Base-by-base conservation (phyloP, 371 early-diverging fungal species). In the Actinomortierella ambigua region DNA sequence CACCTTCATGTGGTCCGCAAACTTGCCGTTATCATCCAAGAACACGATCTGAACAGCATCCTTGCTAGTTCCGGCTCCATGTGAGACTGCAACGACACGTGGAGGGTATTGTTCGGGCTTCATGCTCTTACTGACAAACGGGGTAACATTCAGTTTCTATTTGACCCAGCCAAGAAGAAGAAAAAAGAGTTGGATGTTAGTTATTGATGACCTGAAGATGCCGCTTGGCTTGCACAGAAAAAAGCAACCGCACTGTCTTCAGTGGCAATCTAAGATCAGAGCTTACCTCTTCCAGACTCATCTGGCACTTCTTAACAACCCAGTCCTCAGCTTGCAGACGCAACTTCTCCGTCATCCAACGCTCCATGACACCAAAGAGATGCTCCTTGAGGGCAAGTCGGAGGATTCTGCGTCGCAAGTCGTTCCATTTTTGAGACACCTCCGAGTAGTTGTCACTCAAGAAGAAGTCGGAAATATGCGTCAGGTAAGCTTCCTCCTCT, bases 81-180 rank as follows among this genome's bases (percentile, higher is more conserved):
- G 92, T 4, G 90, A 91, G 2, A 97, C 82, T 2, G 95, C 86
- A 20, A 95, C 78, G 2, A 97, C 94, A 42, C 92, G 86, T n/a
- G 94, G 92, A 11, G 82, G 50, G 18, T 80, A 82, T 50, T 82
- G 81, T 54, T 82, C 78, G 47, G 58, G 69, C 76, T 71, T 85
- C 80, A 49, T 79, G 18, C 60, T 50, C 29, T 78, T 76, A n/a
- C 82, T 81, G 39, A 80, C 76, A 61, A 81, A 86, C 3, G 93
- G 89, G 23, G 88, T 88, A 24, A 90, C 81, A 63, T 90, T 85
- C 51, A 95, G 83, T 78, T 93, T 93, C 82, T 79, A 77, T 13
- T 34, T 34, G 7, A 68, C 52, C 26, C 55, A 51, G 54, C 62
- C 75, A n/a, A n/a, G n/a, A n/a, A n/a, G n/a, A n/a, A n/a, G n/a